Base-by-base conservation (phyloP, 1,284 basidiomycete species). In the Leccinum angustisporum region DNA sequence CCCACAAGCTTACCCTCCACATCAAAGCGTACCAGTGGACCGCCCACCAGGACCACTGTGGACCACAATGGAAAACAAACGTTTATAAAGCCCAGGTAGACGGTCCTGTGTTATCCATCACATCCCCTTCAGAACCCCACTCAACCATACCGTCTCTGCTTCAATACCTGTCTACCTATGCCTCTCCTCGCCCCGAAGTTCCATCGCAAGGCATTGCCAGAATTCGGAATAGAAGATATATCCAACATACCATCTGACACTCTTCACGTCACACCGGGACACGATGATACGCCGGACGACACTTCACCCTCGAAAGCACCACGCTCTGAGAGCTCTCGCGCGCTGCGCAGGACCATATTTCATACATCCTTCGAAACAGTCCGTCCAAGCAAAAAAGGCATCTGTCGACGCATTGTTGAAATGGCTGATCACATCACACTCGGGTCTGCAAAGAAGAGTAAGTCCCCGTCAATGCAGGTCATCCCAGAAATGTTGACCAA, bases 311-410 rank as follows among this genome's bases (percentile, higher is more conserved):
- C 66, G 2, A 40, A 5, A n/a, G 67, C 65, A 18, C 67, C 67
- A 58, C 10, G 31, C 4, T 30, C 11, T 10, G 13, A 51, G 9
- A 50, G 13, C 38, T 43, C 59, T 54, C 60, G 57, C 31, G 56
- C 57, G 1, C 54, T 71, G 5, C 64, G 54, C 25, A 72, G 71
- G 55, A 68, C 62, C 1, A 18, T 40, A 13, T 73, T 72, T 4
- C 52, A 13, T 52, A 58, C 64, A 7, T 72, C 68, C 21, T 36
- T 70, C 52, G 62, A 67, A 10, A 72, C 66, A 0, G 21, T 68
- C 18, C 43, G 56, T 27, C 59, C 63, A 27, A 54, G 46, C 2
- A 18, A 1, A 4, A 66, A 59, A 50, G 66, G 67, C n/a, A 6
- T 69, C 21, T 65, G 70, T 54, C 63, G 60, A 33, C 53, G 61